A percentile compares a stretch with the other conserved stretches of the same genome.
Conservation (phyloP, 2,329 filamentous ascomycete genomes). For the Botrytis porri region DNA sequence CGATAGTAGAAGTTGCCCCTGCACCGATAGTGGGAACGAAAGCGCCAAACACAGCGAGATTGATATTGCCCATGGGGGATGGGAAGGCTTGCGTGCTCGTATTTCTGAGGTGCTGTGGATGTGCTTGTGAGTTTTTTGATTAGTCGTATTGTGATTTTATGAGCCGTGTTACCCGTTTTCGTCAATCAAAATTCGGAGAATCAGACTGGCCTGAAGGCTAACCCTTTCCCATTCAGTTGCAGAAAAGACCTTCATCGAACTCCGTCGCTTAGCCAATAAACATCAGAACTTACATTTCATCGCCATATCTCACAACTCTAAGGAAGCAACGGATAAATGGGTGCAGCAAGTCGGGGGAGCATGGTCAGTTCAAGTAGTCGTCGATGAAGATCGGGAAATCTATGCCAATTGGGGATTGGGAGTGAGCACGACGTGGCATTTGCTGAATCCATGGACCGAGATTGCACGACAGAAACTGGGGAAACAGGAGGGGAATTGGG, state of each 20-base stretch:
- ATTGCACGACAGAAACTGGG: conserved; percentile 56
- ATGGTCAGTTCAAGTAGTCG: conserved; percentile 54
- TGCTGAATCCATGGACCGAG: conserved; percentile 57
- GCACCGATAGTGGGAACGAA: conserved; percentile 30
- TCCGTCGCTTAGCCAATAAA: conserved; percentile 52
- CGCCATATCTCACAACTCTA: conserved; percentile 59
- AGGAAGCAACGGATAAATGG: conserved; percentile 53
- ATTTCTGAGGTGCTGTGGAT: conserved; percentile 71
- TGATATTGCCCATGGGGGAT: conserved; percentile 46
- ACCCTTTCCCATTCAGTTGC: conserved; percentile 49
- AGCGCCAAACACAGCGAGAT: conserved; percentile 29
- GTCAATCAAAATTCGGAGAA: not conserved
- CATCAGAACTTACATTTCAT: conserved; percentile 55
- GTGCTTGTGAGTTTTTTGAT: conserved; percentile 59
- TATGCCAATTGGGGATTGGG: conserved; percentile 69
- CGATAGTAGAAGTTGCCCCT: conserved; percentile 31
- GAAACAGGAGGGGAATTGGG: conserved; percentile 59
- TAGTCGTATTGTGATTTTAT: not conserved
- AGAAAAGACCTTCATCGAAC: conserved; percentile 60
- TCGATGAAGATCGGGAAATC: conserved; percentile 58
- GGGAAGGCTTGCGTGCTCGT: conserved; percentile 58
- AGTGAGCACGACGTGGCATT: conserved; percentile 58
- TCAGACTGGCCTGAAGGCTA: not conserved
- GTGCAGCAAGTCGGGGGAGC: conserved; percentile 33
- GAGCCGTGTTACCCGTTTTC: not conserved